These are phyloP conservation scores for Acer saccharum DNA, from an alignment of 345 rosid species.

Conservation along the genomic window DNA sequence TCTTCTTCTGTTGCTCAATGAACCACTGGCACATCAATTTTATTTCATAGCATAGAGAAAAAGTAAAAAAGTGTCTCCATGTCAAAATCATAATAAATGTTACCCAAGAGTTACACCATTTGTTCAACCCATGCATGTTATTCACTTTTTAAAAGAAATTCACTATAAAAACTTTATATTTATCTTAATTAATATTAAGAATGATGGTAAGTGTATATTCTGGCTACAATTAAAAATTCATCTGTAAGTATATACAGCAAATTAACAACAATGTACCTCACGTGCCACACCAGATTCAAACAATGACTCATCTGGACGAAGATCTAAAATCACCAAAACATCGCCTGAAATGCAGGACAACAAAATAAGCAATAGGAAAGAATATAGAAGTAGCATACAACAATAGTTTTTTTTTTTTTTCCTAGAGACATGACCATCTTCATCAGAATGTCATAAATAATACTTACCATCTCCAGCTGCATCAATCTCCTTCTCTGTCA, in stretches of 20 bases:
- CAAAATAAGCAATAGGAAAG: background rate
- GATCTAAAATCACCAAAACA: slow-evolving; percentile 88
- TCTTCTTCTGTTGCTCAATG: slow-evolving; percentile 2
- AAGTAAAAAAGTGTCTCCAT: background rate
- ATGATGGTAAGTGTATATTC: background rate
- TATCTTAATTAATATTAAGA: background rate
- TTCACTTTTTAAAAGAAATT: background rate
- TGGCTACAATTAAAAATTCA: background rate
- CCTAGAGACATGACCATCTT: background rate
- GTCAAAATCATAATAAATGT: background rate
- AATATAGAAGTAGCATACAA: background rate
- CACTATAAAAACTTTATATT: background rate
- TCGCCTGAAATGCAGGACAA: slow-evolving; percentile 62
- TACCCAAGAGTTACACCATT: background rate
- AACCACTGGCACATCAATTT: background rate
- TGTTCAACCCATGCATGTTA: background rate
- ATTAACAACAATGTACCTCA: slow-evolving; percentile 59
- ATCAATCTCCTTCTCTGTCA: slow-evolving; percentile 80
- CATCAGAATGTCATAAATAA: slow-evolving; percentile 3
- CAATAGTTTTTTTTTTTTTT: background rate
- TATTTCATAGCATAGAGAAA: background rate
- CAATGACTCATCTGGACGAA: slow-evolving; percentile 86
- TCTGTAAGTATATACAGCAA: background rate
- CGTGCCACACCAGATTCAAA: slow-evolving; percentile 90
- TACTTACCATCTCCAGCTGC: slow-evolving; percentile 90